Percentiles rank a stretch among this genome's conserved stretches.
Conservation (phyloP, 257 asterid genomes). For the Lycium ferocissimum region DNA sequence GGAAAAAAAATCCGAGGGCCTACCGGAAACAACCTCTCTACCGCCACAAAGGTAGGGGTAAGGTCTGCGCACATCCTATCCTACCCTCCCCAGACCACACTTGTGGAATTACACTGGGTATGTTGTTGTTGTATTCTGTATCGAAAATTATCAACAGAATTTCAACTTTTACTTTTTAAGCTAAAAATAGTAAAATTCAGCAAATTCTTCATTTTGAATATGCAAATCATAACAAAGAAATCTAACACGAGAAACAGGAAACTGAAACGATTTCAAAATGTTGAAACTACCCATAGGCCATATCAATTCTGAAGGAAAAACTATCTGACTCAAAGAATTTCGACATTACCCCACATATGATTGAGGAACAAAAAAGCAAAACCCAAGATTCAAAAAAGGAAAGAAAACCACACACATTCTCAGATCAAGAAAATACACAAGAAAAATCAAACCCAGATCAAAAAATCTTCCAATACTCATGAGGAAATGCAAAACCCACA, state of each 20-base stretch:
- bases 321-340: no score
- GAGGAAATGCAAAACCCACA: not conserved
- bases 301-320: not conserved
- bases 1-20: no score
- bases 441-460: not conserved
- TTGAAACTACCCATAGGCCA: not conserved
- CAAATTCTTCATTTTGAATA: not conserved
- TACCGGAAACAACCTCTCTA: no score
- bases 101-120: no score
- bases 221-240: not conserved
- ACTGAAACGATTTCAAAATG: not conserved
- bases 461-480: not conserved
- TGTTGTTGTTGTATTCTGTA: no score
- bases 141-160: not conserved
- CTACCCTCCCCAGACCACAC: no score
- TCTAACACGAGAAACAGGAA: not conserved
- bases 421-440: constrained; percentile 30
- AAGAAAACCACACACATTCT: not conserved
- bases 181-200: not conserved
- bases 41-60: no score
- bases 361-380: not conserved
- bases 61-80: no score
- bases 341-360: not conserved
- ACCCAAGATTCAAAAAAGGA: not conserved
- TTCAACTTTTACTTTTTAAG: not conserved